Conservation (phyloP, 2,329 filamentous ascomycete genomes). For the Orbilia brochopaga region DNA sequence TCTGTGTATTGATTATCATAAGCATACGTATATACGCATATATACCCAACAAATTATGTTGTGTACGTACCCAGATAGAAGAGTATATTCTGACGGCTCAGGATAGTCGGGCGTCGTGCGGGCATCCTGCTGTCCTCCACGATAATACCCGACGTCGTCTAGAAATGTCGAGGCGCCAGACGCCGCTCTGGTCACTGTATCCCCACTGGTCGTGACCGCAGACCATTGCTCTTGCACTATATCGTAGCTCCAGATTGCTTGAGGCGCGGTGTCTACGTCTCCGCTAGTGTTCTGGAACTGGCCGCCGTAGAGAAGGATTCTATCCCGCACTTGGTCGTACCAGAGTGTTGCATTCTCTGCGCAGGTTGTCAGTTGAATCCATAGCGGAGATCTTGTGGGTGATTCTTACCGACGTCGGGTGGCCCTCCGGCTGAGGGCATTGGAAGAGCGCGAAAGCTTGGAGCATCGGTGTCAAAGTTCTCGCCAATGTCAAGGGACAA, state of each 20-base stretch:
- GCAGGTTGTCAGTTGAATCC: background rate
- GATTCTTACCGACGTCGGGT: constrained; percentile 27
- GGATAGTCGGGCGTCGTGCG: constrained; percentile 39
- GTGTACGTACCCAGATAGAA: constrained; percentile 37
- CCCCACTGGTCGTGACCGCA: constrained; percentile 13
- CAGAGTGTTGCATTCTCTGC: constrained; percentile 41
- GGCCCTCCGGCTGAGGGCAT: constrained; percentile 16
- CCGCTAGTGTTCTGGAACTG: constrained; percentile 31
- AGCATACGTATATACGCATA: too few species aligned
- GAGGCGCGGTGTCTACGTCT: constrained; percentile 27
- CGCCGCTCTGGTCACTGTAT: constrained; percentile 14
- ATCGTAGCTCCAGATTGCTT: constrained; percentile 38
- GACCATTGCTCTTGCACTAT: constrained; percentile 36
- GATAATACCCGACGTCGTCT: constrained; percentile 35
- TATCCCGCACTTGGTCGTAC: constrained; percentile 24
- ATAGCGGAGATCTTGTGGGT: background rate
- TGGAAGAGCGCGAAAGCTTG: constrained; percentile 9
- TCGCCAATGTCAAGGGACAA: constrained; percentile 27
- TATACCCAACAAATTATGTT: background rate
- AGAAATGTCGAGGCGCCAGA: constrained; percentile 27
- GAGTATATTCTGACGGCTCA: constrained; percentile 11
- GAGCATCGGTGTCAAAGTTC: constrained; percentile 14
- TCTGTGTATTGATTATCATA: constrained; percentile 4
- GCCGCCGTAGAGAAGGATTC: constrained; percentile 37
- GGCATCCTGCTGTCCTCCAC: constrained; percentile 34